Percentiles rank a stretch among this genome's conserved stretches.
Evolutionary conservation across 2,329 filamentous ascomycete species (phyloP).

Genomic region (Stagonosporopsis rhizophila): DNA sequence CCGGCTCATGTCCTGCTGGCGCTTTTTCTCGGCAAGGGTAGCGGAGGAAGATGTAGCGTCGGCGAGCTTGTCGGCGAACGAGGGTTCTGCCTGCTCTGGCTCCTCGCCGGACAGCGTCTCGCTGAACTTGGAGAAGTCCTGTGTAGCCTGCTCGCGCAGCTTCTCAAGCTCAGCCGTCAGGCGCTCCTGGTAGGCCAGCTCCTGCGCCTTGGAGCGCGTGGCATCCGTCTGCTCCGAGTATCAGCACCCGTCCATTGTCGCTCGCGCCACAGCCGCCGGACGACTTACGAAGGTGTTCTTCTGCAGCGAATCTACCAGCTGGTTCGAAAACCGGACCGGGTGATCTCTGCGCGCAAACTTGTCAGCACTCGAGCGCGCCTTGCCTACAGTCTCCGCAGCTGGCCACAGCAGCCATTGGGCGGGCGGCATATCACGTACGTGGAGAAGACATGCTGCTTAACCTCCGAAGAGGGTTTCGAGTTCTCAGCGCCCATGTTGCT

Average conservation of each 20-base stretch:
- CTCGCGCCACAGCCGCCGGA: background rate
- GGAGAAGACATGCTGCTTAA: conserved; percentile 67
- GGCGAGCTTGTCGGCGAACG: conserved; percentile 47
- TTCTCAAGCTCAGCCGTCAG: conserved; percentile 84
- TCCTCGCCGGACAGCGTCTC: conserved; percentile 65
- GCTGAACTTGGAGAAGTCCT: conserved; percentile 72
- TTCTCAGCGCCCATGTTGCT: conserved; percentile 66
- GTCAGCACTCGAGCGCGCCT: conserved; percentile 27
- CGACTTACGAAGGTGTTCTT: conserved; percentile 79
- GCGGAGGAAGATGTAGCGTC: conserved; percentile 46
- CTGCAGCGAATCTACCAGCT: conserved; percentile 83
- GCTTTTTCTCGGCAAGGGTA: conserved; percentile 50
- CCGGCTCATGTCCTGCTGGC: conserved; percentile 57
- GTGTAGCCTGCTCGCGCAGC: conserved; percentile 73
- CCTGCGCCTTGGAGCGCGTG: conserved; percentile 80
- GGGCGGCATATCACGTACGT: conserved; percentile 55
- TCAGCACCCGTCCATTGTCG: conserved; percentile 13
- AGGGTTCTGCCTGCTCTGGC: conserved; percentile 41
- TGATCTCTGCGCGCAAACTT: conserved; percentile 60
- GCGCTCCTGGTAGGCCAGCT: conserved; percentile 87
- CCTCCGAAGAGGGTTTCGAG: conserved; percentile 65
- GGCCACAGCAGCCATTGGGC: conserved; percentile 32
- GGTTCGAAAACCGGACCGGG: conserved; percentile 76
- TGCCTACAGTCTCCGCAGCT: background rate
- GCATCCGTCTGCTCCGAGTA: conserved; percentile 74